A percentile compares a stretch with the other conserved stretches of the same genome.
phyloP scores from a whole-genome alignment of 805 yeast species.

The Sungouiella thailandica region DNA sequence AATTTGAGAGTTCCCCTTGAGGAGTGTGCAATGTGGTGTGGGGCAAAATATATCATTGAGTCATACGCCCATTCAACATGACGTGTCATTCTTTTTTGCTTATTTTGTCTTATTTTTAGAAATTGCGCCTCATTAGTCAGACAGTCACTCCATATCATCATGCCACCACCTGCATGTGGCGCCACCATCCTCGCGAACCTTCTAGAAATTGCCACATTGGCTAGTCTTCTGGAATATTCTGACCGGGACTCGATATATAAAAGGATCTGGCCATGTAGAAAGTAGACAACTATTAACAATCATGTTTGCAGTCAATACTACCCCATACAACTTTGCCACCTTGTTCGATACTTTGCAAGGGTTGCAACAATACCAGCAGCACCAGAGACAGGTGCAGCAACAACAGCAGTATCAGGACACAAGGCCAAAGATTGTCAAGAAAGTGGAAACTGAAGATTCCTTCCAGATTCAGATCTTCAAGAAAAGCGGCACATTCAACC shows the following conservation, averaged over 20 bases:
- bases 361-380: slow-evolving; percentile 13
- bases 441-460: slow-evolving; percentile 29
- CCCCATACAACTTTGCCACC: slow-evolving; percentile 7
- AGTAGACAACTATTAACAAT: neutral
- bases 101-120: no score
- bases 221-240: slow-evolving; percentile 5
- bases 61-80: no score
- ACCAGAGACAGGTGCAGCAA: slow-evolving; percentile 7
- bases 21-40: no score
- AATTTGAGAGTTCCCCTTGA: no score
- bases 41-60: no score
- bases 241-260: neutral
- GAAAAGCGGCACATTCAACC: slow-evolving; percentile 27
- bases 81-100: no score
- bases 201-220: slow-evolving; percentile 5
- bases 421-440: slow-evolving; percentile 28
- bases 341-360: slow-evolving; percentile 11
- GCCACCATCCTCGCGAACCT: slow-evolving; percentile 7
- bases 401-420: slow-evolving; percentile 6
- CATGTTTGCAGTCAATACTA: slow-evolving; percentile 13
- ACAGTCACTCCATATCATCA: neutral
- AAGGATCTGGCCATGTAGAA: neutral
- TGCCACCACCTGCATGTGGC: slow-evolving; percentile 1
- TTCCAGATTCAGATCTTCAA: slow-evolving; percentile 36
- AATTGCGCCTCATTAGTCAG: no score